Evolutionary conservation across 140 eudicot species (phyloP).

Genomic region (Bidens hawaiensis): DNA sequence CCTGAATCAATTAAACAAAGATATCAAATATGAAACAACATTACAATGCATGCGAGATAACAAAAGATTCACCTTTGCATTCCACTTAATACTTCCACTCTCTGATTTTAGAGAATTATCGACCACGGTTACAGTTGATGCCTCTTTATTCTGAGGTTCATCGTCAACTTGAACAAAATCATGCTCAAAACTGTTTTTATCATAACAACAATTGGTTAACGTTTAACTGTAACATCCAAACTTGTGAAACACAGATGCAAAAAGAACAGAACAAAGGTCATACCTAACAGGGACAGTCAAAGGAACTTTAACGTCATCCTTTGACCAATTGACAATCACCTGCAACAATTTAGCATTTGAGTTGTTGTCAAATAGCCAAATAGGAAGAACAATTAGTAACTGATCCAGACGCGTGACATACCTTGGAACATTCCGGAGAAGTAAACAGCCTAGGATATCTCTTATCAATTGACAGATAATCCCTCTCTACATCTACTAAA

Average conservation of each 20-base stretch:
- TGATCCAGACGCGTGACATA: conserved; percentile 13
- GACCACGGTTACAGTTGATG: conserved; percentile 14
- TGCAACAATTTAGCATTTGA: conserved; percentile 28
- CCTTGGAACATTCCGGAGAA: conserved; percentile 90
- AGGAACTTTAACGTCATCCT: conserved; percentile 50
- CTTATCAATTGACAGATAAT: conserved; percentile 72
- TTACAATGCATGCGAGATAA: neutral
- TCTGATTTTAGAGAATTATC: conserved; percentile 28
- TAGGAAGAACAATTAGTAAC: neutral
- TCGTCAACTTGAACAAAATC: conserved; percentile 59
- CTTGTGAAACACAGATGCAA: no score
- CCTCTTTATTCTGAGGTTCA: conserved; percentile 38
- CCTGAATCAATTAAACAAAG: conserved; percentile 32
- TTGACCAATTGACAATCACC: conserved; percentile 89
- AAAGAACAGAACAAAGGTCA: neutral
- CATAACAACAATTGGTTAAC: conserved; percentile 6
- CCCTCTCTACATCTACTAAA: conserved; percentile 69
- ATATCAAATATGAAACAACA: neutral
- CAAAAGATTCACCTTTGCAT: conserved; percentile 61
- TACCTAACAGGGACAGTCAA: conserved; percentile 84
- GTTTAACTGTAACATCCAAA: no score
- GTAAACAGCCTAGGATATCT: conserved; percentile 75
- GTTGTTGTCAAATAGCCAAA: conserved; percentile 15
- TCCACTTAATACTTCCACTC: conserved; percentile 50
- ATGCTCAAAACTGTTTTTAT: conserved; percentile 90